phyloP scores from a whole-genome alignment of 1,284 basidiomycete genomes.

The Veloporphyrellus conicus region DNA sequence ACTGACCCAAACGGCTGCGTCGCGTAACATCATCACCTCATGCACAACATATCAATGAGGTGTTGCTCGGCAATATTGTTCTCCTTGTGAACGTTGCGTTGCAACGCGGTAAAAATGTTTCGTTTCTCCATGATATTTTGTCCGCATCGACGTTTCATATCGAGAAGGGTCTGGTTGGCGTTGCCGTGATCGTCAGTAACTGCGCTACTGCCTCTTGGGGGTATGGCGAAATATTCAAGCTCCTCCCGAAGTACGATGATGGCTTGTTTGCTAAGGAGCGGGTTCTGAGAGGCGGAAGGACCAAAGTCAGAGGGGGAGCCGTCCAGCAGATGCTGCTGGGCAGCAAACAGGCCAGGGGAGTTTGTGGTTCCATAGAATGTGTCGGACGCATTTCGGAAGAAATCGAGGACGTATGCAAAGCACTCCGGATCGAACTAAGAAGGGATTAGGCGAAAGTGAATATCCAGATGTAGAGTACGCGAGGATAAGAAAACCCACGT shows the following conservation, averaged over 20 bases:
- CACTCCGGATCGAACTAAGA: slow-evolving; percentile 93
- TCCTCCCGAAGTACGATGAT: slow-evolving; percentile 98
- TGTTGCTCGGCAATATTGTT: slow-evolving; percentile 99
- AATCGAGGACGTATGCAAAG: slow-evolving; percentile 87
- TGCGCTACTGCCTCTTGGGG: slow-evolving; percentile 60
- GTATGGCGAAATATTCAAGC: slow-evolving; percentile 96
- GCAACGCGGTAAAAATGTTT: slow-evolving; percentile 95
- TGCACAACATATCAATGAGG: slow-evolving; percentile 99
- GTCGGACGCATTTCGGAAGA: slow-evolving; percentile 86
- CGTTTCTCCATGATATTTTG: slow-evolving; percentile 82
- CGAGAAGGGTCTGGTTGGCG: slow-evolving; percentile 71
- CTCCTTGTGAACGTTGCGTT: slow-evolving; percentile 98
- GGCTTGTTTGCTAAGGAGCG: slow-evolving; percentile 91
- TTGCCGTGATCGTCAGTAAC: slow-evolving; percentile 75
- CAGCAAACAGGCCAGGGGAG: slow-evolving; percentile 69
- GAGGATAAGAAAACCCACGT: slow-evolving; percentile 58
- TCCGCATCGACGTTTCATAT: slow-evolving; percentile 81
- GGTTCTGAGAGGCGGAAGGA: slow-evolving; percentile 73
- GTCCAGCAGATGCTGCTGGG: slow-evolving; percentile 76
- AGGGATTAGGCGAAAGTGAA: slow-evolving; percentile 9
- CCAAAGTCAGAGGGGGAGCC: slow-evolving; percentile 60
- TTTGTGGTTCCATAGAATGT: slow-evolving; percentile 86
- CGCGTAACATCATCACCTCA: slow-evolving; percentile 63
- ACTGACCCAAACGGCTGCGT: slow-evolving; percentile 19
- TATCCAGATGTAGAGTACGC: neutral